Evolutionary conservation across 2,329 filamentous ascomycete species (phyloP).

Genomic region (Pestalotiopsis sp.): DNA sequence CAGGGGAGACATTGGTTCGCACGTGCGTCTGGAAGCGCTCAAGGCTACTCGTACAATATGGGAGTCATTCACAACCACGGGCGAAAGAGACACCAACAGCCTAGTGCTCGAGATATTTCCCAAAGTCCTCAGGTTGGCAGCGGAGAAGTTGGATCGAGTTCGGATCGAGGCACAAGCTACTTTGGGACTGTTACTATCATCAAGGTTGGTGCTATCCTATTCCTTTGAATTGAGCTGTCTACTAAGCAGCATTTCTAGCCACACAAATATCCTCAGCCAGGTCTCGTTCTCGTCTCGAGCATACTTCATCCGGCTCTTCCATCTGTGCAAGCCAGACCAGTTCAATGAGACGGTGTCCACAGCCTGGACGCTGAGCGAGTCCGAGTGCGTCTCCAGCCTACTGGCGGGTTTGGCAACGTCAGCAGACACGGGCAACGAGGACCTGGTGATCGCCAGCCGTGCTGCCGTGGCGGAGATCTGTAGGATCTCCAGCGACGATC

Average conservation of each 20-base stretch:
- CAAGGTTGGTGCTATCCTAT: constrained; percentile 42
- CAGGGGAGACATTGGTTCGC: constrained; percentile 86
- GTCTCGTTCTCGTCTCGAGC: constrained; percentile 58
- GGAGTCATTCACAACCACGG: constrained; percentile 23
- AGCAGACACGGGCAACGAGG: constrained; percentile 77
- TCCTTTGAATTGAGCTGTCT: neutral
- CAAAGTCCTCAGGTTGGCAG: constrained; percentile 67
- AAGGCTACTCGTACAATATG: constrained; percentile 72
- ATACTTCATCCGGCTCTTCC: constrained; percentile 61
- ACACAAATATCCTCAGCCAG: constrained; percentile 35
- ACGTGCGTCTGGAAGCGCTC: constrained; percentile 80
- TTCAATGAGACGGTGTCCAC: constrained; percentile 40
- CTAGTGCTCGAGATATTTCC: constrained; percentile 46
- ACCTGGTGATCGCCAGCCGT: constrained; percentile 70
- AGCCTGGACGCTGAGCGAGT: constrained; percentile 33
- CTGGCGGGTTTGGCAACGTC: constrained; percentile 72
- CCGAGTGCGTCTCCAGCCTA: constrained; percentile 53
- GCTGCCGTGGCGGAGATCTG: constrained; percentile 64
- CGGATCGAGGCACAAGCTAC: constrained; percentile 66
- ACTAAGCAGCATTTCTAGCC: constrained; percentile 33
- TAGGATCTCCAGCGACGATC: constrained; percentile 38
- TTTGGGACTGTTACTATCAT: constrained; percentile 46
- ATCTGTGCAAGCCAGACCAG: constrained; percentile 40
- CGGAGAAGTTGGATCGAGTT: constrained; percentile 90
- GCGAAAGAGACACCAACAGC: neutral